Evolutionary conservation across 768 basidiomycete species (phyloP).

Genomic region (Jaapia argillacea): DNA sequence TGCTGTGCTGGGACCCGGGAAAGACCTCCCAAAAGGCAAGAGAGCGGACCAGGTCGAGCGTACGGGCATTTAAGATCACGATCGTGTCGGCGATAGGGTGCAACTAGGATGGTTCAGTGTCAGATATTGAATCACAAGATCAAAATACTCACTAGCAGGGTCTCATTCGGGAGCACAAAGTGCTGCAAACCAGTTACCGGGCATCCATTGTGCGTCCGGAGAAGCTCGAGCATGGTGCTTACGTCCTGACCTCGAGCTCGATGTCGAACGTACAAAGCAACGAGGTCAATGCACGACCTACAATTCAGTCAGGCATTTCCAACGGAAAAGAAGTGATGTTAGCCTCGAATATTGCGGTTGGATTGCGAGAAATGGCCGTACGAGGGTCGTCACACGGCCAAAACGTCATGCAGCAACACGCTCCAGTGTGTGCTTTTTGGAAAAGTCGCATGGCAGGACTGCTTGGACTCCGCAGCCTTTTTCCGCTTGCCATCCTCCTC

Average conservation of each 20-base stretch:
- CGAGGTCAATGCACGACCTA: no score
- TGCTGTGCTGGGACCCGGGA: slow-evolving; percentile 39
- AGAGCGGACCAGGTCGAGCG: slow-evolving; percentile 53
- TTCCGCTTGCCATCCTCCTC: no score
- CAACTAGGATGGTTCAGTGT: slow-evolving; percentile 31
- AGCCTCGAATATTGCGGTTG: no score
- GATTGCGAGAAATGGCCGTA: no score
- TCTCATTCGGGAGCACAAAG: slow-evolving; percentile 42
- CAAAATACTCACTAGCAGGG: slow-evolving; percentile 45
- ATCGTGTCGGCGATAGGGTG: slow-evolving; percentile 66
- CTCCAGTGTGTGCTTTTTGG: no score
- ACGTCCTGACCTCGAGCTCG: slow-evolving; percentile 1
- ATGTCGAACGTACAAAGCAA: no score
- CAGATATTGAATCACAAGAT: slow-evolving; percentile 2
- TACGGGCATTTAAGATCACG: slow-evolving; percentile 62
- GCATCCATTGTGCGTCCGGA: slow-evolving; percentile 34
- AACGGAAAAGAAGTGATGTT: no score
- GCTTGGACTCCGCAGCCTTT: no score
- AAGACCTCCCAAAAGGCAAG: slow-evolving; percentile 79
- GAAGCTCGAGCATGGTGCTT: slow-evolving; percentile 35
- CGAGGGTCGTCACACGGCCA: no score
- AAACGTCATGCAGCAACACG: no score
- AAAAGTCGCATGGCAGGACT: no score
- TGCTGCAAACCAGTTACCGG: slow-evolving; percentile 47
- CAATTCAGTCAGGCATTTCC: no score